phyloP scores from a whole-genome alignment of 2,329 filamentous ascomycete species.

The Colletotrichum coccodes region DNA sequence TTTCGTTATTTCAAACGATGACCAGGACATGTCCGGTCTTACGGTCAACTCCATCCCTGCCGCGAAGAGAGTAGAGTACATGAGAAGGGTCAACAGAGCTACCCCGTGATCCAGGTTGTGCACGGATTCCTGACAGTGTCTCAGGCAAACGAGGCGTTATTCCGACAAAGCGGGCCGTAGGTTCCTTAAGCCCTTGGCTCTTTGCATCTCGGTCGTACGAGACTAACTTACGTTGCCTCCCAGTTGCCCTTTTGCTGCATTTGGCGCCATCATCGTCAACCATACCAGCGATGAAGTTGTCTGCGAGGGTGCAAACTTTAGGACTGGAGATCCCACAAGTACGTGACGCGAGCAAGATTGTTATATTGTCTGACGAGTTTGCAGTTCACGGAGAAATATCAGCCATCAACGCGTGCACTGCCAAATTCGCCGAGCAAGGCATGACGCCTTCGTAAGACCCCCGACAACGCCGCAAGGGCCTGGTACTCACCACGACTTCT shows the following conservation, averaged over 20 bases:
- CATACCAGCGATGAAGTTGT: slow-evolving; percentile 55
- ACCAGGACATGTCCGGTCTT: slow-evolving; percentile 26
- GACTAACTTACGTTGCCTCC: too few species aligned
- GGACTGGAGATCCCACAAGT: slow-evolving; percentile 28
- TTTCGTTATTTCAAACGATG: slow-evolving; percentile 21
- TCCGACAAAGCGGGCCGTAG: slow-evolving; percentile 24
- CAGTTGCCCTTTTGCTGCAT: slow-evolving; percentile 61
- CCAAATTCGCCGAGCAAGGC: slow-evolving; percentile 15
- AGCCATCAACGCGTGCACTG: slow-evolving; percentile 25
- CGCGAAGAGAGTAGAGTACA: slow-evolving; percentile 16
- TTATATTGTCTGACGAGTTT: background rate
- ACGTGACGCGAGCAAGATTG: rapidly evolving
- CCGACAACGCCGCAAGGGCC: rapidly evolving
- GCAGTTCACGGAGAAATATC: slow-evolving; percentile 28
- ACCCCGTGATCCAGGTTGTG: rapidly evolving
- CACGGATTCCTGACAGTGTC: background rate
- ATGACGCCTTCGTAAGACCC: slow-evolving; percentile 18
- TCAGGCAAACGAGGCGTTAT: slow-evolving; percentile 18
- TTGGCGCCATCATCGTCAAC: slow-evolving; percentile 65
- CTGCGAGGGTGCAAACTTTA: slow-evolving; percentile 27
- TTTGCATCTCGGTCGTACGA: too few species aligned
- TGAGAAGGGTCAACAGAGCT: slow-evolving; percentile 3
- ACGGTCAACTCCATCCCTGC: slow-evolving; percentile 23
- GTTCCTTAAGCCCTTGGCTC: too few species aligned
- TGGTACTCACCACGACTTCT: background rate